Evolutionary conservation across 352 stramenopile species (phyloP).

Genomic region (Phytophthora parvispora): DNA sequence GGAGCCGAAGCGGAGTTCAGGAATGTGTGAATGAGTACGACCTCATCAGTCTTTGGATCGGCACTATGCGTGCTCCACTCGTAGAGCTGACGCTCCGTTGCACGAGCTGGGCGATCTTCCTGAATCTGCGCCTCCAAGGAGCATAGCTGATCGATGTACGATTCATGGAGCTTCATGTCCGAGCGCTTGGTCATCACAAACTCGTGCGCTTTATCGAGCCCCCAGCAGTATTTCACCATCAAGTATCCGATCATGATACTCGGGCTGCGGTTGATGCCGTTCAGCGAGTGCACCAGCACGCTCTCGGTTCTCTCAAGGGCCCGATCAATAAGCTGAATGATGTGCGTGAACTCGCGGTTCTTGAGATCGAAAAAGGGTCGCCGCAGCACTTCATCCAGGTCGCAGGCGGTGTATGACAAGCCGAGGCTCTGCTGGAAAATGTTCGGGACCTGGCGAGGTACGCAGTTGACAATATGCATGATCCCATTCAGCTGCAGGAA

Average conservation of each 20-base stretch:
- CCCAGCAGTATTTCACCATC: slow-evolving; percentile 95
- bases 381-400: slow-evolving; percentile 75
- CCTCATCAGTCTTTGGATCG: slow-evolving; percentile 68
- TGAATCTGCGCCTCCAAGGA: slow-evolving; percentile 75
- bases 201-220: slow-evolving; percentile 93
- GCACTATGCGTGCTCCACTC: slow-evolving; percentile 65
- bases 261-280: slow-evolving; percentile 84
- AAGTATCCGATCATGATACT: slow-evolving; percentile 92
- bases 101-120: slow-evolving; percentile 44
- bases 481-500: slow-evolving; percentile 96
- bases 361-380: slow-evolving; percentile 85
- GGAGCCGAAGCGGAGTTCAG: slow-evolving; percentile 56
- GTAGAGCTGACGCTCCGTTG: slow-evolving; percentile 75
- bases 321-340: slow-evolving; percentile 82
- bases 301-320: slow-evolving; percentile 87
- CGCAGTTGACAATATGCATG: slow-evolving; percentile 93
- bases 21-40: slow-evolving; percentile 85
- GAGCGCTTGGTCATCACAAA: slow-evolving; percentile 90
- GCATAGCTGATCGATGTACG: slow-evolving; percentile 81
- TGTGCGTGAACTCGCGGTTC: slow-evolving; percentile 87
- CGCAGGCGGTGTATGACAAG: slow-evolving; percentile 83
- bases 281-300: slow-evolving; percentile 91
- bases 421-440: slow-evolving; percentile 91
- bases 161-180: slow-evolving; percentile 89
- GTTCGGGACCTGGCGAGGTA: slow-evolving; percentile 92